phyloP scores from a whole-genome alignment of 257 asterid genomes.

The Primulina tabacum region DNA sequence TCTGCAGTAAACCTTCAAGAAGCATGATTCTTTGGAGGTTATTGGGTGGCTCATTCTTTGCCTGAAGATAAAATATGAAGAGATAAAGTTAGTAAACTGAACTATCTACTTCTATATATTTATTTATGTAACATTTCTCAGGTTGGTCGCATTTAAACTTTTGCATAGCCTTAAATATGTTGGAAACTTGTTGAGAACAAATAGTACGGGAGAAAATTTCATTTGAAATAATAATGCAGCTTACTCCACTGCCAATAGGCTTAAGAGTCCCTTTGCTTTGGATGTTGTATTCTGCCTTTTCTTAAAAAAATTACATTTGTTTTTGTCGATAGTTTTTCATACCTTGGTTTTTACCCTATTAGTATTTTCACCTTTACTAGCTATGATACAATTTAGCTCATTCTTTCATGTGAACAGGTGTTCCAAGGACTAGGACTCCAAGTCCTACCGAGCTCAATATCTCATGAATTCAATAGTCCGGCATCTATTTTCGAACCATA shows the following conservation, averaged over 20 bases:
- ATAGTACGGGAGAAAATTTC: not conserved
- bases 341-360: not conserved
- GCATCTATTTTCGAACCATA: no score
- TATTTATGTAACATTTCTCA: not conserved
- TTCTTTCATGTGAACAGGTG: not conserved
- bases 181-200: no score
- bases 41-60: not conserved
- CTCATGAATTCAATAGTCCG: not conserved
- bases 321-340: not conserved
- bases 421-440: not conserved
- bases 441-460: not conserved
- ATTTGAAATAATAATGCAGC: not conserved
- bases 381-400: not conserved
- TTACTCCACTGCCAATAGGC: not conserved
- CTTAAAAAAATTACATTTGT: not conserved
- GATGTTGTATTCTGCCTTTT: not conserved
- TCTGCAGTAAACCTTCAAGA: slow-evolving; percentile 45
- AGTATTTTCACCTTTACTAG: not conserved
- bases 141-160: not conserved
- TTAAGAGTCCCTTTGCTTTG: not conserved
- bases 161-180: not conserved
- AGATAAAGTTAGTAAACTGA: slow-evolving; percentile 17
- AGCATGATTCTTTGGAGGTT: not conserved
- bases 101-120: not conserved
- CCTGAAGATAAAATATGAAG: slow-evolving; percentile 4